Evolutionary conservation across 352 stramenopile species (phyloP).

Genomic region (Lagenidium sp.): DNA sequence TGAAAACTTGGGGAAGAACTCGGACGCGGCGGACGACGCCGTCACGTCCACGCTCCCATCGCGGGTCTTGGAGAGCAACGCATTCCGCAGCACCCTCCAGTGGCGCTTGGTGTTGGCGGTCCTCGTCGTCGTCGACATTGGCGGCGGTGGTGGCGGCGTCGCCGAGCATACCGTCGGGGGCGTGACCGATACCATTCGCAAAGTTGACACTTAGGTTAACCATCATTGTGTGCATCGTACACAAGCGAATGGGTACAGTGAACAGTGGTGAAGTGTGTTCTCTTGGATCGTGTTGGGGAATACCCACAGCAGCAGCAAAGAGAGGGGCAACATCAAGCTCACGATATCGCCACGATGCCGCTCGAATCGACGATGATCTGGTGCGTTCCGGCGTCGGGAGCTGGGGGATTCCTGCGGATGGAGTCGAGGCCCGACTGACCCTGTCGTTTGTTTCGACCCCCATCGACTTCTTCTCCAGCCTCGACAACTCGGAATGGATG

Average conservation of each 20-base stretch:
- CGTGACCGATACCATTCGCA: no score
- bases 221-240: no score
- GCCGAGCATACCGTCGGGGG: no score
- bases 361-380: conserved; percentile 88
- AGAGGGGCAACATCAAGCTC: no score
- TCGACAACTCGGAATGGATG: conserved; percentile 99
- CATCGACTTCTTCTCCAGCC: conserved; percentile 17
- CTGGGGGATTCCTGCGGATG: not conserved
- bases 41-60: conserved; percentile 21
- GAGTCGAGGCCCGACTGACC: no score
- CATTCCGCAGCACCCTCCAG: conserved; percentile 62
- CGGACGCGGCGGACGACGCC: conserved; percentile 43
- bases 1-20: conserved; percentile 52
- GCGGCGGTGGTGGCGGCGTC: not conserved
- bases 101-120: conserved; percentile 40
- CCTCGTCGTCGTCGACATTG: not conserved
- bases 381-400: conserved; percentile 20
- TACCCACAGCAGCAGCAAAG: conserved; percentile 4
- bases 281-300: conserved; percentile 11
- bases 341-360: conserved; percentile 59
- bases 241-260: conserved; percentile 7
- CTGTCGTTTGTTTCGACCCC: no score
- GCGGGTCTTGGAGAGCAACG: conserved; percentile 27
- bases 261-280: no score
- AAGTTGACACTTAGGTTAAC: no score